Evolutionary conservation across 2,329 filamentous ascomycete genomes (phyloP).

Genomic region (Thielaviopsis punctulata): DNA sequence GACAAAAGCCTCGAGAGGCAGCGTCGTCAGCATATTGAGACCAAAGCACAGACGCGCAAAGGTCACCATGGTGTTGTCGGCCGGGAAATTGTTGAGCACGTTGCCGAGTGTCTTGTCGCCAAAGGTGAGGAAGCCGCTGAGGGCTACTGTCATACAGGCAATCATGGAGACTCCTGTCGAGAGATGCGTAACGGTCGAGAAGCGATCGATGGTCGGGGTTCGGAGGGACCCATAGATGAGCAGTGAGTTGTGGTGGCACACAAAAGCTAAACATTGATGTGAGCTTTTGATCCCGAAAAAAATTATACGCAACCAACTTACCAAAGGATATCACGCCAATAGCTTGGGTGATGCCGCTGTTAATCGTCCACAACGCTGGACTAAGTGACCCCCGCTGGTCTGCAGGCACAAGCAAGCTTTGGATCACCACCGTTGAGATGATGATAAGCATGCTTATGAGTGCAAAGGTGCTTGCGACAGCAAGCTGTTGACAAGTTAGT

Average conservation of each 20-base stretch:
- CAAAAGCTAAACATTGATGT: conserved; percentile 30
- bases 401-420: conserved; percentile 57
- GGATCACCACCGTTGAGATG: conserved; percentile 69
- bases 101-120: conserved; percentile 85
- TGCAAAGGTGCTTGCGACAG: conserved; percentile 87
- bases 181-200: conserved; percentile 82
- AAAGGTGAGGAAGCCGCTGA: conserved; percentile 83
- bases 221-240: conserved; percentile 92
- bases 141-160: conserved; percentile 78
- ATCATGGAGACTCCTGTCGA: conserved; percentile 78
- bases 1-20: conserved; percentile 93
- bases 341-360: conserved; percentile 80
- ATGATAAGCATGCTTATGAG: conserved; percentile 88
- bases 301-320: conserved; percentile 24
- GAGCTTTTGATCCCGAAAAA: neutral
- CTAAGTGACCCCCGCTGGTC: conserved; percentile 57
- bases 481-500: conserved; percentile 41
- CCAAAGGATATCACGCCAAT: conserved; percentile 97
- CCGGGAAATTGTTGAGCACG: conserved; percentile 92
- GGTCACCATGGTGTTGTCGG: conserved; percentile 84
- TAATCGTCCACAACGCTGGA: conserved; percentile 57
- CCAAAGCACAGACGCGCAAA: conserved; percentile 89
- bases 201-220: conserved; percentile 89
- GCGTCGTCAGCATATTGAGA: conserved; percentile 94
- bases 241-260: conserved; percentile 84